phyloP scores from a whole-genome alignment of 108 stramenopile species.

The Thalassiosira profunda region DNA sequence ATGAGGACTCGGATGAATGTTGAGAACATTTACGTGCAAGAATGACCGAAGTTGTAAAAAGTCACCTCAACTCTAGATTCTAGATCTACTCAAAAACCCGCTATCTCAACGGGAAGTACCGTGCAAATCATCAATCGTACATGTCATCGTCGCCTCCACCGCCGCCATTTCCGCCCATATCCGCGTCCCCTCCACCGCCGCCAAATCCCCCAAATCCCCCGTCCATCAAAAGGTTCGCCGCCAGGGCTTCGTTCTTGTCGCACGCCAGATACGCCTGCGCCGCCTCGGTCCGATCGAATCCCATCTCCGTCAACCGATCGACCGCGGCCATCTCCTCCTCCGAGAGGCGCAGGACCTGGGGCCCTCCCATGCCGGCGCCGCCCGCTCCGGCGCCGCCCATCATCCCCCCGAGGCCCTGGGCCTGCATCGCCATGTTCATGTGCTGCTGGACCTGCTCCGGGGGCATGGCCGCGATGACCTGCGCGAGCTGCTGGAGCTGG shows the following conservation, averaged over 20 bases:
- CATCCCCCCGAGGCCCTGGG: constrained; percentile 53
- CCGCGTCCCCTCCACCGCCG: constrained; percentile 46
- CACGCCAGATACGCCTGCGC: constrained; percentile 98
- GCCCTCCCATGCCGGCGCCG: constrained; percentile 64
- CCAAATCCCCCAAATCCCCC: constrained; percentile 59
- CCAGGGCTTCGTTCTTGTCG: constrained; percentile 99
- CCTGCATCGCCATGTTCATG: constrained; percentile 86
- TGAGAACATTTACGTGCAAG: too few relatives aligned
- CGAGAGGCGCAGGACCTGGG: constrained; percentile 83
- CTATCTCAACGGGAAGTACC: too few relatives aligned
- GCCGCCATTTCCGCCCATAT: constrained; percentile 36
- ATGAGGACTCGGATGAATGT: too few relatives aligned
- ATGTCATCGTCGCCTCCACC: constrained; percentile 78
- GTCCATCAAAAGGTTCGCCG: constrained; percentile 97
- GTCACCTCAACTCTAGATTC: too few relatives aligned
- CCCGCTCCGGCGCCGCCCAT: constrained; percentile 50
- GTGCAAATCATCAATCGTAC: constrained; percentile 85
- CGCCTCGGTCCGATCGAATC: constrained; percentile 94
- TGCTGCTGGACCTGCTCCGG: constrained; percentile 94
- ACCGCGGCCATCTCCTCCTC: constrained; percentile 98
- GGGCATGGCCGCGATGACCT: constrained; percentile 93
- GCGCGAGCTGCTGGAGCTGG: constrained; percentile 90
- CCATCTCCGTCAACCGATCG: constrained; percentile 94
- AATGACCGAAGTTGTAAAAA: too few relatives aligned
- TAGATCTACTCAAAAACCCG: too few relatives aligned